Conservation (phyloP, 2,329 filamentous ascomycete genomes). For the Dothistroma septosporum region DNA sequence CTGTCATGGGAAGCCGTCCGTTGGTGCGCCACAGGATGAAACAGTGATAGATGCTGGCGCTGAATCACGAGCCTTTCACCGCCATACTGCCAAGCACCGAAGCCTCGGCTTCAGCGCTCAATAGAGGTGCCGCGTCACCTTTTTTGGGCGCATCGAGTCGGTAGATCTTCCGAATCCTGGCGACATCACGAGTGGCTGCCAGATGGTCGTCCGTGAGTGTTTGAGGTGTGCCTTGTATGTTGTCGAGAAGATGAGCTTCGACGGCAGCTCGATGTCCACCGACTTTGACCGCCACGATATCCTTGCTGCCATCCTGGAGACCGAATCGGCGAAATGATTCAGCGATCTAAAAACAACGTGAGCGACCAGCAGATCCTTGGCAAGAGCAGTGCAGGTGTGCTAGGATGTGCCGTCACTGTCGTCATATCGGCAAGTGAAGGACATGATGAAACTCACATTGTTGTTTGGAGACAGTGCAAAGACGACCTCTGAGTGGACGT, state of each 20-base stretch:
- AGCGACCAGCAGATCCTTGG: constrained; percentile 1
- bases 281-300: constrained; percentile 79
- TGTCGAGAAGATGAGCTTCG: constrained; percentile 56
- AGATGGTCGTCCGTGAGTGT: constrained; percentile 63
- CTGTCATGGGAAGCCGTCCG: background rate
- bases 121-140: constrained; percentile 13
- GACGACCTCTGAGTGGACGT: constrained; percentile 86
- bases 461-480: constrained; percentile 75
- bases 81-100: constrained; percentile 76
- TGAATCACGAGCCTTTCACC: constrained; percentile 55
- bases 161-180: constrained; percentile 77
- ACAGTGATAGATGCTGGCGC: background rate
- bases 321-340: constrained; percentile 89
- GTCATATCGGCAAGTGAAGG: background rate
- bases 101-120: constrained; percentile 56
- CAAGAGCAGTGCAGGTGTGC: background rate
- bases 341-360: constrained; percentile 61
- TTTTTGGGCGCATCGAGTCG: constrained; percentile 62
- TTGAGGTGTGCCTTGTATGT: constrained; percentile 59
- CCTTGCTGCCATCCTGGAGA: constrained; percentile 64
- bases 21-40: background rate
- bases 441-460: constrained; percentile 51
- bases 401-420: constrained; percentile 5
- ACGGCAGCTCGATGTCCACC: constrained; percentile 43
- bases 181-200: constrained; percentile 56